phyloP scores from a whole-genome alignment of 192 early-diverging fungal species.

The Linnemannia elongata region DNA sequence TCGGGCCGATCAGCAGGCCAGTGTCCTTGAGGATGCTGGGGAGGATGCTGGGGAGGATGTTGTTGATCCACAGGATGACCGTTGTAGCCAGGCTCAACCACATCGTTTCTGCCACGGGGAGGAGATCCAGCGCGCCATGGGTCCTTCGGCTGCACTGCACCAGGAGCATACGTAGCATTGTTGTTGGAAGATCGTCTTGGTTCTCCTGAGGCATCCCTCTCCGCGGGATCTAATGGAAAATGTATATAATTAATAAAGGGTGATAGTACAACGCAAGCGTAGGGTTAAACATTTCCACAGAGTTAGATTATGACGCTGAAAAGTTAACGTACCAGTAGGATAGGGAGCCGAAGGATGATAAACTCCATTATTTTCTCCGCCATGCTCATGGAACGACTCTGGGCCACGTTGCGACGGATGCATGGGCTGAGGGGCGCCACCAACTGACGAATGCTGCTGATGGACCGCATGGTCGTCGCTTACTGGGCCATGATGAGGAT shows the following conservation, averaged over 20 bases:
- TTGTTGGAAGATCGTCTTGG: background rate
- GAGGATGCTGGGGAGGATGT: conserved; percentile 4
- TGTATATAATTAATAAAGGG: background rate
- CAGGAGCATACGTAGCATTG: background rate
- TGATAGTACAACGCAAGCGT: background rate
- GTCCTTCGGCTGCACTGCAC: background rate
- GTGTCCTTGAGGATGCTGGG: background rate
- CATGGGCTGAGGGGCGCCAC: background rate
- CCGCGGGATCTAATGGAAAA: background rate
- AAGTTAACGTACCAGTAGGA: conserved; percentile 1
- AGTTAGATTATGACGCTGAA: background rate
- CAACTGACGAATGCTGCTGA: background rate
- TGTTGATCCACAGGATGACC: conserved; percentile 8
- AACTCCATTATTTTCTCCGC: background rate
- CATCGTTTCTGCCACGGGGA: background rate
- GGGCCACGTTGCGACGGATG: background rate
- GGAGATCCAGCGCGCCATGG: conserved; percentile 14
- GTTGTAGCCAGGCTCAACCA: background rate
- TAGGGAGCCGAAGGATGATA: background rate
- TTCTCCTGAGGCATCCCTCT: background rate
- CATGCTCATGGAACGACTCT: background rate
- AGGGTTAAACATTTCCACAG: no score
- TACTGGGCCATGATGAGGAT: conserved; percentile 5
- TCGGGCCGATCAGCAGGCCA: background rate
- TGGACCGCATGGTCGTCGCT: background rate